Conservation (phyloP, 176 grass and related monocot species). For the Chloris gayana region DNA sequence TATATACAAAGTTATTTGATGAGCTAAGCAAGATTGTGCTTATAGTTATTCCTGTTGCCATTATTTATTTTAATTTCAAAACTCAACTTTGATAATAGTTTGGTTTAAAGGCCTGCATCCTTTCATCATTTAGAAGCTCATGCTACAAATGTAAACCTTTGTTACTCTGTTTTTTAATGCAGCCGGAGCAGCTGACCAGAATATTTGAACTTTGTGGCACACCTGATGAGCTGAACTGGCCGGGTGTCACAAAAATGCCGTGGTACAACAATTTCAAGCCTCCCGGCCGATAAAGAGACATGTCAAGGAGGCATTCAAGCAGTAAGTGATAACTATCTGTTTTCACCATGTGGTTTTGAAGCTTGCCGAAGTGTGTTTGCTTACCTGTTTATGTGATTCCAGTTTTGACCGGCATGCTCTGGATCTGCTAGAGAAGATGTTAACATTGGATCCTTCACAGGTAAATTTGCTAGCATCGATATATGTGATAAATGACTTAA, state of each 20-base stretch:
- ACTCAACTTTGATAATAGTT: neutral
- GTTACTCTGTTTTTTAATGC: constrained; percentile 13
- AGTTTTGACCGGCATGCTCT: constrained; percentile 91
- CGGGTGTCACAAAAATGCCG: constrained; percentile 84
- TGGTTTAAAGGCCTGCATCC: neutral
- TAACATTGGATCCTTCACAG: constrained; percentile 75
- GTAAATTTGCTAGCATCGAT: constrained; percentile 34
- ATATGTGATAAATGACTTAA: neutral
- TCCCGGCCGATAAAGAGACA: constrained; percentile 63
- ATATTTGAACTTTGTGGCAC: constrained; percentile 97
- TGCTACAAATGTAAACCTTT: neutral
- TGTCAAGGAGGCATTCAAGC: constrained; percentile 81
- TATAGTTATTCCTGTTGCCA: neutral
- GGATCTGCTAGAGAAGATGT: constrained; percentile 84
- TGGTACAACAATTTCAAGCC: constrained; percentile 98
- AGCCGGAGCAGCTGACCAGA: constrained; percentile 84
- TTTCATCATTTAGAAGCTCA: neutral
- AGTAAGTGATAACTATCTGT: constrained; percentile 81
- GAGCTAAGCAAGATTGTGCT: neutral
- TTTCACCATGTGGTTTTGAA: constrained; percentile 29
- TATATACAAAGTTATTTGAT: neutral
- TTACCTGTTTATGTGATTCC: constrained; percentile 7
- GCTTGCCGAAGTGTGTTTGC: constrained; percentile 29
- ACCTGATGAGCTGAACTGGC: constrained; percentile 81
- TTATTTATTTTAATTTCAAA: neutral